Percentiles rank a stretch among this genome's conserved stretches.
Evolutionary conservation across 139 green algal genomes (phyloP).

Genomic region (Coelastrella sp.): DNA sequence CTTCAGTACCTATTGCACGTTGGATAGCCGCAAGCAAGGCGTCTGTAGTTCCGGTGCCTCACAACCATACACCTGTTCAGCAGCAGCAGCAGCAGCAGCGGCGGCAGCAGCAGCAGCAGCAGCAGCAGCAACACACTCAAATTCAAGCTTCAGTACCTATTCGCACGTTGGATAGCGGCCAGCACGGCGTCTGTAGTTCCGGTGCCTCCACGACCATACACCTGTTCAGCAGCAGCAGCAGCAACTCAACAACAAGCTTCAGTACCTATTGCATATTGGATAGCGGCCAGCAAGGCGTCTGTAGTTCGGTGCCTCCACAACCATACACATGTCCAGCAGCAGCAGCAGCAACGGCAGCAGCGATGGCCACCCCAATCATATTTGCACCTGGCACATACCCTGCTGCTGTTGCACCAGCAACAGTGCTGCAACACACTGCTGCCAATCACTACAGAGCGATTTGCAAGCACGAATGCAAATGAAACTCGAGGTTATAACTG

Average conservation of each 20-base stretch:
- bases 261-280: conserved; percentile 6
- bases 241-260: neutral
- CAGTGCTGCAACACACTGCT: too few relatives aligned
- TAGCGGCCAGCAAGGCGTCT: conserved; percentile 8
- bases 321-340: conserved; percentile 25
- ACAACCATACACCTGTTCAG: conserved; percentile 36
- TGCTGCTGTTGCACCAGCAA: too few relatives aligned
- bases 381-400: too few relatives aligned
- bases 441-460: too few relatives aligned
- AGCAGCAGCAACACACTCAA: neutral
- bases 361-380: too few relatives aligned
- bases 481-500: too few relatives aligned
- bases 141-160: neutral
- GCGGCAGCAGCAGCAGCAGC: neutral
- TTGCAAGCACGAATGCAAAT: too few relatives aligned
- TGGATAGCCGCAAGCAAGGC: conserved; percentile 19
- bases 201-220: conserved; percentile 16
- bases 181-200: conserved; percentile 6
- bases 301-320: neutral
- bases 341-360: conserved; percentile 13
- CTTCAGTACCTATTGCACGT: neutral
- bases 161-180: conserved; percentile 15
- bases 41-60: neutral
- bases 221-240: neutral
- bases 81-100: conserved; percentile 15